These are phyloP conservation scores for Venturia oleaginea DNA, from an alignment of 2,329 filamentous ascomycete genomes.

Conservation along the genomic window DNA sequence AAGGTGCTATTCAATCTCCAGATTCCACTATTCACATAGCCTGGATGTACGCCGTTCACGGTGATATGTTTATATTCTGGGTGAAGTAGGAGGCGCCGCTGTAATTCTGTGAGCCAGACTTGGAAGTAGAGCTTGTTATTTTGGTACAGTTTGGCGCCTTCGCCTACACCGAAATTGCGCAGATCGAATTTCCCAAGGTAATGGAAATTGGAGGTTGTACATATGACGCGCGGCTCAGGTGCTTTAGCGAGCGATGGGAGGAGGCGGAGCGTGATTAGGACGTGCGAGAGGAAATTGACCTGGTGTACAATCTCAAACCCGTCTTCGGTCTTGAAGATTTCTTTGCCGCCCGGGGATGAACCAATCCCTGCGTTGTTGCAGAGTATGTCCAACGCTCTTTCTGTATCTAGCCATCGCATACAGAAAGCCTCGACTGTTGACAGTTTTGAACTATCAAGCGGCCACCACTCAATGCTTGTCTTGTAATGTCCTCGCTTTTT, in stretches of 20 bases:
- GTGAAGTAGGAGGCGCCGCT: constrained; percentile 19
- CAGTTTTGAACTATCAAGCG: constrained; percentile 21
- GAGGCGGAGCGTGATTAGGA: constrained; percentile 22
- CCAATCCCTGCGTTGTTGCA: constrained; percentile 26
- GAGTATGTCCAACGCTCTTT: constrained; percentile 22
- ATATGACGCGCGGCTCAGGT: constrained; percentile 21
- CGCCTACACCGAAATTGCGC: constrained; percentile 19
- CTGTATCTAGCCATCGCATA: constrained; percentile 21
- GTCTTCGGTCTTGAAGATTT: constrained; percentile 19
- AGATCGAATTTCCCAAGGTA: constrained; percentile 22
- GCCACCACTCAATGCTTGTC: constrained; percentile 22
- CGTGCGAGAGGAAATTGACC: constrained; percentile 27
- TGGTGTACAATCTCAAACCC: constrained; percentile 26
- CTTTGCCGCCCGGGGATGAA: constrained; percentile 14
- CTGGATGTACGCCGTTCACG: constrained; percentile 26
- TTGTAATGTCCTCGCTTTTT: constrained; percentile 12
- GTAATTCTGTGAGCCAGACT: constrained; percentile 25
- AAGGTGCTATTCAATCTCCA: constrained; percentile 21
- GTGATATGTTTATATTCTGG: constrained; percentile 22
- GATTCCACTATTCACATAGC: constrained; percentile 24
- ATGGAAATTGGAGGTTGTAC: constrained; percentile 25
- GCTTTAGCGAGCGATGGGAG: constrained; percentile 22
- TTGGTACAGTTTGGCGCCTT: constrained; percentile 18
- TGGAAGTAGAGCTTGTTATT: constrained; percentile 30
- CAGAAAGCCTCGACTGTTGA: constrained; percentile 22